These are phyloP conservation scores for Diaporthe sp. DNA, from an alignment of 2,329 filamentous ascomycete genomes.

Conservation along the genomic window DNA sequence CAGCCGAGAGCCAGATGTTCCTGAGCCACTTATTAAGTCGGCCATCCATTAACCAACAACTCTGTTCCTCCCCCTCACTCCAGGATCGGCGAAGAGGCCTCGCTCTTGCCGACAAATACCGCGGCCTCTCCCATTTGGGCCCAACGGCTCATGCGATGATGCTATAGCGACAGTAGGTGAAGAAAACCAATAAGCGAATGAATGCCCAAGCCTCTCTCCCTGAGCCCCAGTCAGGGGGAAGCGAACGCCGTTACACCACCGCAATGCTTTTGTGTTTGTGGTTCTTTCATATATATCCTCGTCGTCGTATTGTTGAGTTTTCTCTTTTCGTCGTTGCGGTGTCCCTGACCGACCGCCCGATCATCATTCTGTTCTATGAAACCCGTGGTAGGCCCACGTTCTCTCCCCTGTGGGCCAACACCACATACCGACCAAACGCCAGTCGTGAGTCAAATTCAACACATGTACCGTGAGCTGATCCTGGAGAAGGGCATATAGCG, in stretches of 20 bases:
- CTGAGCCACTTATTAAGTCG: neutral
- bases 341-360: neutral
- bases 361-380: constrained; percentile 13
- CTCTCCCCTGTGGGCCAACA: neutral
- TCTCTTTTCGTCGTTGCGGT: neutral
- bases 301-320: constrained; percentile 4
- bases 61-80: neutral
- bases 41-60: neutral
- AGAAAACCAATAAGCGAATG: constrained; percentile 1
- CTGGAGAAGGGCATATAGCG: constrained; percentile 16
- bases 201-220: constrained; percentile 9
- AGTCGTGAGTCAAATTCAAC: constrained; percentile 20
- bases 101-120: neutral
- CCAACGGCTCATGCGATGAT: constrained; percentile 15
- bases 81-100: neutral
- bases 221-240: neutral
- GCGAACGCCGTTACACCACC: constrained; percentile 33
- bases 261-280: constrained; percentile 31
- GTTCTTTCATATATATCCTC: constrained; percentile 28
- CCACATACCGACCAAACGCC: constrained; percentile 20
- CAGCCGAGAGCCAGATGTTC: neutral
- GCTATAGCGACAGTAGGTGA: constrained; percentile 27
- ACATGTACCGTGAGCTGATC: neutral
- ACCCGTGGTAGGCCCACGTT: neutral
- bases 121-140: neutral